Percentiles rank a stretch among this genome's conserved stretches.
These are phyloP conservation scores for Alternaria alternata DNA, from an alignment of 2,329 filamentous ascomycete genomes.

Conservation along the genomic window DNA sequence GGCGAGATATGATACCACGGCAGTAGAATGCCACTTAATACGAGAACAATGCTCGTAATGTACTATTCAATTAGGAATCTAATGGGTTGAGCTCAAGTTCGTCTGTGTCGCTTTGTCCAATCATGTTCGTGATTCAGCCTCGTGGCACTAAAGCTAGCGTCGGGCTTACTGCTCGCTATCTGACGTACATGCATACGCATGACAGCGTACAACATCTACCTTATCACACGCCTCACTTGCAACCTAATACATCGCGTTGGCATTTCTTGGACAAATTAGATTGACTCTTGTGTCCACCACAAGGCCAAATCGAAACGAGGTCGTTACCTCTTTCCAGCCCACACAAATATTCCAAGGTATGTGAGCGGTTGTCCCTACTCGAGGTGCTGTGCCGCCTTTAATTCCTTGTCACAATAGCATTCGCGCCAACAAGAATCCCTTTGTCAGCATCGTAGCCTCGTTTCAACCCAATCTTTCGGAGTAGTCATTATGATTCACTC, in stretches of 20 bases:
- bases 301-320: background rate
- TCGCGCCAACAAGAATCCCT: background rate
- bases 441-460: background rate
- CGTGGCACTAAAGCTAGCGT: slow-evolving; percentile 30
- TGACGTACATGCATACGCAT: slow-evolving; percentile 9
- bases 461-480: background rate
- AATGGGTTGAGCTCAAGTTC: slow-evolving; percentile 8
- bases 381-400: background rate
- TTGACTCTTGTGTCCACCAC: slow-evolving; percentile 5
- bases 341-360: slow-evolving; percentile 5
- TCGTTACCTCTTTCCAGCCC: background rate
- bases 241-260: slow-evolving; percentile 16
- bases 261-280: background rate
- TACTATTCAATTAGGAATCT: slow-evolving; percentile 10
- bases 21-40: slow-evolving; percentile 9
- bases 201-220: slow-evolving; percentile 23
- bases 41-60: slow-evolving; percentile 12
- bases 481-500: background rate
- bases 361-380: slow-evolving; percentile 8
- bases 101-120: slow-evolving; percentile 20
- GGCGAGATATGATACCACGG: slow-evolving; percentile 38
- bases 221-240: slow-evolving; percentile 33
- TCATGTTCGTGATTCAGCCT: slow-evolving; percentile 22
- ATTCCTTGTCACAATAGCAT: background rate
- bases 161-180: slow-evolving; percentile 12